Evolutionary conservation across 2,329 filamentous ascomycete genomes (phyloP).

Genomic region (Orbilia quercus): DNA sequence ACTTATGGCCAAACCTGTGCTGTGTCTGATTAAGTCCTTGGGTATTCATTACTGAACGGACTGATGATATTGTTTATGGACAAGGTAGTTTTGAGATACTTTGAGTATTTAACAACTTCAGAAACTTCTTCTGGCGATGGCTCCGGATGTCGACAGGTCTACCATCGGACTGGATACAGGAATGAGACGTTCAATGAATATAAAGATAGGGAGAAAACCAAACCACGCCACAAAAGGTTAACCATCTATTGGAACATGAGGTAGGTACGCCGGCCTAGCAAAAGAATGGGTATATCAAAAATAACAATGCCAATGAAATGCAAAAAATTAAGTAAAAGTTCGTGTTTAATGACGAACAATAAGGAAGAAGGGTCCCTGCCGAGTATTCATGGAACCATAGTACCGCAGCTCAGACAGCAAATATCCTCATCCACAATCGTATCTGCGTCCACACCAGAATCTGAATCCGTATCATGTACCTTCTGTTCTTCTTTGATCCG

Average conservation of each 20-base stretch:
- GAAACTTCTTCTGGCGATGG: too few relatives aligned
- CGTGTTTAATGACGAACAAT: background rate
- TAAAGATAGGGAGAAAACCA: too few relatives aligned
- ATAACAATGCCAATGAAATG: background rate
- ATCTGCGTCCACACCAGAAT: conserved; percentile 28
- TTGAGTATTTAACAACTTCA: too few relatives aligned
- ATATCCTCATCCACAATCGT: conserved; percentile 41
- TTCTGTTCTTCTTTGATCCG: conserved; percentile 25
- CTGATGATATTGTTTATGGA: too few relatives aligned
- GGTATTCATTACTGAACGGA: too few relatives aligned
- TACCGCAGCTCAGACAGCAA: conserved; percentile 23
- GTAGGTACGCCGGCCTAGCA: background rate
- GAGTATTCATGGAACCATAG: conserved; percentile 9
- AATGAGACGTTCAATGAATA: too few relatives aligned
- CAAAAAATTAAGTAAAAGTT: background rate
- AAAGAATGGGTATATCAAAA: background rate
- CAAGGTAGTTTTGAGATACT: too few relatives aligned
- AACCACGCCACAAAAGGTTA: background rate
- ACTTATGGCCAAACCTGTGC: too few relatives aligned
- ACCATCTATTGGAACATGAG: background rate
- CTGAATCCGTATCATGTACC: conserved; percentile 11
- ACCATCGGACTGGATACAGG: too few relatives aligned
- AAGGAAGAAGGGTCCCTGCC: background rate
- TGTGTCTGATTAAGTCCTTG: too few relatives aligned
- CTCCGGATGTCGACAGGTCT: too few relatives aligned